phyloP scores from a whole-genome alignment of 2,329 filamentous ascomycete species.

The Trichophyton benhamiae region DNA sequence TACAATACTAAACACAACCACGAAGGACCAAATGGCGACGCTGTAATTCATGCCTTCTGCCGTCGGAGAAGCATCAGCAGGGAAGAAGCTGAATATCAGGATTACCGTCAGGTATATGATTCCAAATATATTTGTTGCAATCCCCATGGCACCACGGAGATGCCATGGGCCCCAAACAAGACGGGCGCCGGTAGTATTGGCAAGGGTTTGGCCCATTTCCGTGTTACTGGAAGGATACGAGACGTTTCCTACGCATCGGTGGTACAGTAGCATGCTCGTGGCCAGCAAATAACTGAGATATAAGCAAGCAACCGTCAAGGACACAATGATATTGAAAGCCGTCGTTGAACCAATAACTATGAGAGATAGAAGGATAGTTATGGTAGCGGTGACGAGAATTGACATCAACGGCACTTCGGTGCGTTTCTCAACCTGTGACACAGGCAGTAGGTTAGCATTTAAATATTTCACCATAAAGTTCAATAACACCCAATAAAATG shows the following conservation, averaged over 20 bases:
- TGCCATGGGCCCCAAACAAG: slow-evolving; percentile 20
- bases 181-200: slow-evolving; percentile 12
- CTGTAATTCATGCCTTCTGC: slow-evolving; percentile 30
- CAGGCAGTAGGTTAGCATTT: slow-evolving; percentile 6
- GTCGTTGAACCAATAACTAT: slow-evolving; percentile 42
- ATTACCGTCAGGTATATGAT: slow-evolving; percentile 23
- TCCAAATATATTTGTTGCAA: slow-evolving; percentile 25
- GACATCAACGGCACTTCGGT: slow-evolving; percentile 34
- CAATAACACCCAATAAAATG: too few relatives aligned
- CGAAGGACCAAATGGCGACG: slow-evolving; percentile 31
- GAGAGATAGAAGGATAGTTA: slow-evolving; percentile 28
- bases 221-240: slow-evolving; percentile 12
- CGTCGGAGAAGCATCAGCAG: slow-evolving; percentile 22
- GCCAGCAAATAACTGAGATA: slow-evolving; percentile 42
- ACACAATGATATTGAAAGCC: slow-evolving; percentile 44
- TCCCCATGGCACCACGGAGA: slow-evolving; percentile 19
- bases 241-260: slow-evolving; percentile 24
- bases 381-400: slow-evolving; percentile 22
- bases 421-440: slow-evolving; percentile 22
- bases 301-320: slow-evolving; percentile 39
- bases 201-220: slow-evolving; percentile 7
- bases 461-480: not conserved
- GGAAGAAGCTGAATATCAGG: slow-evolving; percentile 26
- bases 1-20: slow-evolving; percentile 28
- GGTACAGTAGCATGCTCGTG: slow-evolving; percentile 33